phyloP scores from a whole-genome alignment of 192 early-diverging fungal species.

The Helicostylum pulchrum region DNA sequence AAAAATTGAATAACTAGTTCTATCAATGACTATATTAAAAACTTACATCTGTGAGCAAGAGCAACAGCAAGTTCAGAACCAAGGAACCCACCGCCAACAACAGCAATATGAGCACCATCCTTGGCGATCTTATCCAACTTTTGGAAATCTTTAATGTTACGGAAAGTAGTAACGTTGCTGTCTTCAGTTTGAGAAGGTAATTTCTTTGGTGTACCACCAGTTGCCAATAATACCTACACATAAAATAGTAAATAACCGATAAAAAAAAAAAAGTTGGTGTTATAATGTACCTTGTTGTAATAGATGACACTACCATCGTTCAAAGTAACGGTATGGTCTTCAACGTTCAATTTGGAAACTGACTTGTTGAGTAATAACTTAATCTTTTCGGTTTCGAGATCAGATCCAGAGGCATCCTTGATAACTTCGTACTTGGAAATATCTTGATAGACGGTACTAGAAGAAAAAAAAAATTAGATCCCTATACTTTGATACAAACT shows the following conservation, averaged over 20 bases:
- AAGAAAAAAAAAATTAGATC: background rate
- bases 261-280: too few relatives aligned
- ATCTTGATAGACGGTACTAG: slow-evolving; percentile 43
- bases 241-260: background rate
- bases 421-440: slow-evolving; percentile 40
- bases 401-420: slow-evolving; percentile 39
- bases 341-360: slow-evolving; percentile 48
- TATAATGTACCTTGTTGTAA: slow-evolving; percentile 42
- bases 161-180: slow-evolving; percentile 51
- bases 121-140: slow-evolving; percentile 43
- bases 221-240: slow-evolving; percentile 52
- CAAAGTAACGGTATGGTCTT: slow-evolving; percentile 49
- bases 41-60: slow-evolving; percentile 43
- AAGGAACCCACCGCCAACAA: slow-evolving; percentile 65
- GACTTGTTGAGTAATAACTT: slow-evolving; percentile 45
- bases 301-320: slow-evolving; percentile 47
- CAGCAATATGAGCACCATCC: slow-evolving; percentile 45
- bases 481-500: background rate
- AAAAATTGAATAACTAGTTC: background rate
- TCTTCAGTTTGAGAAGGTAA: slow-evolving; percentile 32
- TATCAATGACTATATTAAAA: background rate
- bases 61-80: slow-evolving; percentile 62
- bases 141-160: slow-evolving; percentile 54
- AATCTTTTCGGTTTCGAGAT: slow-evolving; percentile 38
- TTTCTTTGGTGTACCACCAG: slow-evolving; percentile 56